Evolutionary conservation across 2,329 filamentous ascomycete species (phyloP).

Genomic region (Metarhizium humberi): DNA sequence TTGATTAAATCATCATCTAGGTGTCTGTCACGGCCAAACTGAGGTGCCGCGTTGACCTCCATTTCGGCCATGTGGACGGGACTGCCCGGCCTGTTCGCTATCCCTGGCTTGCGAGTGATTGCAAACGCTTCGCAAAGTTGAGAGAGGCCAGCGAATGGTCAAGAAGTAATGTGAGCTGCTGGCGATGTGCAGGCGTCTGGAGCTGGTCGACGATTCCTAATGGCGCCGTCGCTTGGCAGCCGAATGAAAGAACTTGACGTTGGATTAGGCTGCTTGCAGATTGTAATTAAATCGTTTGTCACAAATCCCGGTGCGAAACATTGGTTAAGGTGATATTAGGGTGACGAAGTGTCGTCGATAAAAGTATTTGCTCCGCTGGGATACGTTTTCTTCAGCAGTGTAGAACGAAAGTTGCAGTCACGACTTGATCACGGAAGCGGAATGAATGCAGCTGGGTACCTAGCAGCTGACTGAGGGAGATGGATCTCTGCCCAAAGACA

Average conservation of each 20-base stretch:
- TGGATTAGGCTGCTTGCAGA: background rate
- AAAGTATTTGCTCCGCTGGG: background rate
- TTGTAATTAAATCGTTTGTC: background rate
- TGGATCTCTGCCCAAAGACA: background rate
- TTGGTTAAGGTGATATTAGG: background rate
- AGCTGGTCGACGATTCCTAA: background rate
- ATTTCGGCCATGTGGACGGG: slow-evolving; percentile 18
- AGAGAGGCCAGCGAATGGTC: too few relatives aligned
- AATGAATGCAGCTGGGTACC: background rate
- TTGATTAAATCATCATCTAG: slow-evolving; percentile 27
- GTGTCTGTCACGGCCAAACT: slow-evolving; percentile 13
- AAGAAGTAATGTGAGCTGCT: background rate
- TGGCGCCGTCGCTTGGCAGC: background rate
- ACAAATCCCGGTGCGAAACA: background rate
- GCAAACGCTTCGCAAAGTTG: background rate
- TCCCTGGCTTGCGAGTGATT: background rate
- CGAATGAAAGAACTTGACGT: background rate
- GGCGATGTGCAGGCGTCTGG: background rate
- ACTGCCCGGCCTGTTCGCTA: background rate
- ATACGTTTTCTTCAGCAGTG: background rate
- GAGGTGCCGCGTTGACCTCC: slow-evolving; percentile 20
- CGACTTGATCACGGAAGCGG: background rate
- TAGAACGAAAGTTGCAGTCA: background rate
- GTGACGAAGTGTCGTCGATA: background rate
- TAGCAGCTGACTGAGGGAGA: background rate